Evolutionary conservation across 805 yeast species (phyloP).

Genomic region (Kodamaea jinghongensis): DNA sequence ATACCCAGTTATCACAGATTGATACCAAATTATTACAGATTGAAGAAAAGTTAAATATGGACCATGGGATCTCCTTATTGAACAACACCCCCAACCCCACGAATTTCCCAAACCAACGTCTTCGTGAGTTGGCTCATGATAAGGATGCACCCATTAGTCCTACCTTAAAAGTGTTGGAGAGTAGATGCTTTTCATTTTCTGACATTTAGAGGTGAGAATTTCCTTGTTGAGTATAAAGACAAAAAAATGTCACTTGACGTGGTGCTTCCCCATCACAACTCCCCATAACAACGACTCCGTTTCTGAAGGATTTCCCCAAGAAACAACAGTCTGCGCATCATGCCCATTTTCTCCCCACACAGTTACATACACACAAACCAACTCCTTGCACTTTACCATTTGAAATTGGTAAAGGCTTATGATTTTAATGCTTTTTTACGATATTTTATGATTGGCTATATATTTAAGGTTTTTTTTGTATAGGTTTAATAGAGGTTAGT

Average conservation of each 20-base stretch:
- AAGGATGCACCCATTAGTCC: conserved; percentile 22
- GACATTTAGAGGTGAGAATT: conserved; percentile 9
- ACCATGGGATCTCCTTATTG: conserved; percentile 25
- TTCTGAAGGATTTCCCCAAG: no score
- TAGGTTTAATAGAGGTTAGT: conserved; percentile 6
- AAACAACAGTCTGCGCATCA: no score
- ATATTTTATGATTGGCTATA: neutral
- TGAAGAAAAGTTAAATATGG: conserved; percentile 34
- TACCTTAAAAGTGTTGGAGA: conserved; percentile 34
- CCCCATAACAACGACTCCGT: no score
- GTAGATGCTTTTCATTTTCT: conserved; percentile 26
- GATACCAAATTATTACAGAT: conserved; percentile 37
- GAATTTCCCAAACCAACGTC: neutral
- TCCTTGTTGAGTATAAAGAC: no score
- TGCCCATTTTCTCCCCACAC: neutral
- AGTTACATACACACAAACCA: no score
- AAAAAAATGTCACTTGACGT: no score
- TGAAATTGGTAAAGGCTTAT: neutral
- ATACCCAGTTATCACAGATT: conserved; percentile 34
- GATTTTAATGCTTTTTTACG: conserved; percentile 4
- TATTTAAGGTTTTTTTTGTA: neutral
- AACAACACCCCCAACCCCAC: conserved; percentile 7
- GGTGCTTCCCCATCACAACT: no score
- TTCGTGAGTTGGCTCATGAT: conserved; percentile 7
- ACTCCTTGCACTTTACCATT: no score